phyloP scores from a whole-genome alignment of 2,329 filamentous ascomycete genomes.

The Diaporthe citrichinensis region DNA sequence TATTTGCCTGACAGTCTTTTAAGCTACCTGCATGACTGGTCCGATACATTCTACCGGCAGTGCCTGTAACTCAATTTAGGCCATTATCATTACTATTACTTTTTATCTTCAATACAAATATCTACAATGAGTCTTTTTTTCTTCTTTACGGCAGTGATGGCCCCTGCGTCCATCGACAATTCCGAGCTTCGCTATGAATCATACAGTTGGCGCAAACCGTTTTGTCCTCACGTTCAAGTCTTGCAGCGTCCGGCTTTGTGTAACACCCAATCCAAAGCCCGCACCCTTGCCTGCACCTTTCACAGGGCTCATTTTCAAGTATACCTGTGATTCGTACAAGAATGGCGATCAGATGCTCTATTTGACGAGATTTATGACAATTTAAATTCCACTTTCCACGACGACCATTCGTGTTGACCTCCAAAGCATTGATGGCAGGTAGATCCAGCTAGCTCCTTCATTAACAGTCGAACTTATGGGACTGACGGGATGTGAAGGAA shows the following conservation, averaged over 20 bases:
- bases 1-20: too few relatives aligned
- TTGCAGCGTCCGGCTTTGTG: background rate
- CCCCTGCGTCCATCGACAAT: background rate
- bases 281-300: background rate
- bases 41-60: too few relatives aligned
- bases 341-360: background rate
- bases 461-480: background rate
- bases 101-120: too few relatives aligned
- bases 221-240: background rate
- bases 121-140: too few relatives aligned
- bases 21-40: too few relatives aligned
- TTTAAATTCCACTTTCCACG: background rate
- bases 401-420: background rate
- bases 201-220: background rate
- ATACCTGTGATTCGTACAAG: background rate
- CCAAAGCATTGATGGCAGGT: background rate
- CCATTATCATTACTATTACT: too few relatives aligned
- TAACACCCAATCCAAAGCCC: constrained; percentile 5
- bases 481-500: too few relatives aligned
- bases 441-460: background rate
- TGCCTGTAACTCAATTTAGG: too few relatives aligned
- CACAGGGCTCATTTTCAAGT: background rate
- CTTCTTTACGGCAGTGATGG: background rate
- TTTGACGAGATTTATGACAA: background rate
- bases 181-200: background rate